phyloP scores from a whole-genome alignment of 768 basidiomycete genomes.

The Sporobolomyces phaffii region DNA sequence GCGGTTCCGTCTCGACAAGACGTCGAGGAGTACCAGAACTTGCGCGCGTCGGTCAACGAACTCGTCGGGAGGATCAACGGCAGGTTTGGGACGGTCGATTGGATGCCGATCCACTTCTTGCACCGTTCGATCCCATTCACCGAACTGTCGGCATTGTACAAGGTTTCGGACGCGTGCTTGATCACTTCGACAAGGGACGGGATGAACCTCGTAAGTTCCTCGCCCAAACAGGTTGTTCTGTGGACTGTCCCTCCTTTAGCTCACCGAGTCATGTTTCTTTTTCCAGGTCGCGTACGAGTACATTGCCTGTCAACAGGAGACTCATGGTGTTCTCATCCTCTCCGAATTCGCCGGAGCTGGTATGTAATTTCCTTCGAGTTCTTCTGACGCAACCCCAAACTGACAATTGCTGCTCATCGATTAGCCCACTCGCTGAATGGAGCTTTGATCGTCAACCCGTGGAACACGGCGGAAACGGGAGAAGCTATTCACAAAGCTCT shows the following conservation, averaged over 20 bases:
- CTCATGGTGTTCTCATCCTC: conserved; percentile 93
- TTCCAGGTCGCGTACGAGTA: conserved; percentile 98
- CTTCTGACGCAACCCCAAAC: no score
- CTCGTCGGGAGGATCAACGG: conserved; percentile 98
- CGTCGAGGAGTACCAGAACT: conserved; percentile 98
- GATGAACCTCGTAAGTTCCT: conserved; percentile 85
- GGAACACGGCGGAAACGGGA: conserved; percentile 98
- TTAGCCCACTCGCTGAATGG: conserved; percentile 61
- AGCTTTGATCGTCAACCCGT: conserved; percentile 93
- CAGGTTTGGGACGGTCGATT: conserved; percentile 96
- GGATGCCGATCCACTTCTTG: conserved; percentile 99
- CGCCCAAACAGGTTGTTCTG: conserved; percentile 3
- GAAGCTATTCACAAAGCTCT: conserved; percentile 95
- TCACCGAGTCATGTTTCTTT: background rate
- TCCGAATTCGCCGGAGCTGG: conserved; percentile 96
- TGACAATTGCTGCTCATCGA: background rate
- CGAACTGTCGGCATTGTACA: conserved; percentile 95
- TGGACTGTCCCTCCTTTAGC: background rate
- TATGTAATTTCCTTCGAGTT: background rate
- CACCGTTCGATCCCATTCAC: conserved; percentile 89
- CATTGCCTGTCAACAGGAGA: conserved; percentile 84
- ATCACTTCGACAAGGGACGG: conserved; percentile 94
- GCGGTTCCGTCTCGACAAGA: conserved; percentile 97
- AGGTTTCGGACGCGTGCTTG: conserved; percentile 90
- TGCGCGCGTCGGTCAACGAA: conserved; percentile 91